These are phyloP conservation scores for Epichloe gansuensis DNA, from an alignment of 2,329 filamentous ascomycete species.

Conservation along the genomic window DNA sequence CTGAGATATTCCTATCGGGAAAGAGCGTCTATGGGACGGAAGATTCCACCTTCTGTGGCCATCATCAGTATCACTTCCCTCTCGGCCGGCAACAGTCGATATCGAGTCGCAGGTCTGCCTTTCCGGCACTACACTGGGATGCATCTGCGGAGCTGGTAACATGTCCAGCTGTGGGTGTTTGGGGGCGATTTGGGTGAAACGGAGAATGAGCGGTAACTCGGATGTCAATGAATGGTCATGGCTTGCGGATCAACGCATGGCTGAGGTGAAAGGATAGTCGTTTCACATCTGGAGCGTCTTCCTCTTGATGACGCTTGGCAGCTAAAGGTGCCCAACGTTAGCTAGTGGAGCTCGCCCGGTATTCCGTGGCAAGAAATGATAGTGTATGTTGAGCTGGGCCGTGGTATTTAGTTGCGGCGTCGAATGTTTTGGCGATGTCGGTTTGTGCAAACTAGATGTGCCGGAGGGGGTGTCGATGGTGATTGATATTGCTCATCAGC, in stretches of 20 bases:
- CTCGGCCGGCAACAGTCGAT: background rate
- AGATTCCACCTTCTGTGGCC: conserved; percentile 10
- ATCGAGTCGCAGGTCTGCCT: conserved; percentile 26
- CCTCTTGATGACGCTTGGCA: conserved; percentile 2
- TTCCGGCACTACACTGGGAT: conserved; percentile 36
- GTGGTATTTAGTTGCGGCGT: background rate
- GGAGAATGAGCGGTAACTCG: conserved; percentile 13
- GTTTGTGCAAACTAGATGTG: background rate
- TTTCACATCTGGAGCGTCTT: conserved; percentile 27
- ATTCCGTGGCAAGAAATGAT: background rate
- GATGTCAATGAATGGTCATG: conserved; percentile 25
- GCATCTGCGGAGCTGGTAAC: conserved; percentile 40
- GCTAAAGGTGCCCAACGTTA: background rate
- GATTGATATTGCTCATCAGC: background rate
- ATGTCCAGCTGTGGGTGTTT: conserved; percentile 20
- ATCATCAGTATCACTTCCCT: background rate
- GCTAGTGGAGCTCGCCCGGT: background rate
- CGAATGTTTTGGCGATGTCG: background rate
- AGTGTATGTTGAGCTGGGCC: background rate
- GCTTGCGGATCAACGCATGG: conserved; percentile 31
- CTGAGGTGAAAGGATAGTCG: conserved; percentile 20
- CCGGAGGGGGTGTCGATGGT: background rate
- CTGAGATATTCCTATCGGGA: conserved; percentile 23
- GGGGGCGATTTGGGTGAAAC: background rate
- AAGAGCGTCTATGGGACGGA: conserved; percentile 15